These are phyloP conservation scores for Telopea speciosissima DNA, from an alignment of 177 flowering plant species.

Conservation along the genomic window DNA sequence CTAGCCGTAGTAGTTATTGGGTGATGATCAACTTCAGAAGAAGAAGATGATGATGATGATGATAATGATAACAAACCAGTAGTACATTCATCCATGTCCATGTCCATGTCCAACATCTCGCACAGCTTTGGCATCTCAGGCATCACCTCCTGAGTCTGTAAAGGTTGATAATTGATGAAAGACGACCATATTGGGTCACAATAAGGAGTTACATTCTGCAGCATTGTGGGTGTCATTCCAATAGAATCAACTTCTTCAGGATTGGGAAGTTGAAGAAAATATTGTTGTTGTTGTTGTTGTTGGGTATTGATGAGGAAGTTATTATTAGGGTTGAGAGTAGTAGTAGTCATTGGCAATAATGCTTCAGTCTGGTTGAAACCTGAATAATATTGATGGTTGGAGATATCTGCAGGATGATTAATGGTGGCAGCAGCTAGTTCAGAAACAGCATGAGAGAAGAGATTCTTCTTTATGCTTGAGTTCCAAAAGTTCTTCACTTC, in stretches of 20 bases:
- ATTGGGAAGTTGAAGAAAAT: constrained; percentile 17
- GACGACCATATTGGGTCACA: constrained; percentile 29
- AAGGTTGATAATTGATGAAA: constrained; percentile 14
- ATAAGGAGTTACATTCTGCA: constrained; percentile 8
- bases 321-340: too few species aligned
- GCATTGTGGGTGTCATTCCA: constrained; percentile 6
- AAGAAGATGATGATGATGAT: too few species aligned
- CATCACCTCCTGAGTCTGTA: not conserved
- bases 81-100: not conserved
- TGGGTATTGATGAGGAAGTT: constrained; percentile 10
- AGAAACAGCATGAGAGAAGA: not conserved
- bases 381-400: too few species aligned
- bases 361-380: too few species aligned
- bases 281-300: too few species aligned
- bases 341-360: too few species aligned
- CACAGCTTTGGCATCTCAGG: not conserved
- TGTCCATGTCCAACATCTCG: not conserved
- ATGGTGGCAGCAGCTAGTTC: constrained; percentile 12
- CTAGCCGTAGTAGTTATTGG: not conserved
- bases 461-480: not conserved
- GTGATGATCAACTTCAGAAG: not conserved
- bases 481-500: constrained; percentile 18
- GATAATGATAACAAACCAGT: too few species aligned
- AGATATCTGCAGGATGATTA: constrained; percentile 23
- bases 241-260: constrained; percentile 13